Evolutionary conservation across 2,329 filamentous ascomycete genomes (phyloP).

Genomic region (Verruconis gallopava): DNA sequence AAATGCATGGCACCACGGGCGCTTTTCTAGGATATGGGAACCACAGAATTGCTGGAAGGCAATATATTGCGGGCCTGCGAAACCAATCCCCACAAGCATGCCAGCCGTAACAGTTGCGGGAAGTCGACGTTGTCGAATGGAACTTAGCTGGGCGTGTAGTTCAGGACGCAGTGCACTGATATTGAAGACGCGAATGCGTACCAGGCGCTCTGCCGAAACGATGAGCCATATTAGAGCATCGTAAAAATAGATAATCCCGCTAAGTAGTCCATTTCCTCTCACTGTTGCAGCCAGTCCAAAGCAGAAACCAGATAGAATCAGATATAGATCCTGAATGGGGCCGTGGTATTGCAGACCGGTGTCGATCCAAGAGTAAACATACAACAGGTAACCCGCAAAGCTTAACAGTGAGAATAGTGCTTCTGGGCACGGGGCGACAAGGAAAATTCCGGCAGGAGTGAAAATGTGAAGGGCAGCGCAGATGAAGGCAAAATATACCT

Average conservation of each 20-base stretch:
- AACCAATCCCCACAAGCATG: constrained; percentile 51
- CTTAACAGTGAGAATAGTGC: constrained; percentile 65
- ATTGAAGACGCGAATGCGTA: neutral
- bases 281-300: constrained; percentile 64
- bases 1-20: constrained; percentile 62
- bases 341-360: constrained; percentile 16
- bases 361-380: constrained; percentile 26
- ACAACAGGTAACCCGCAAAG: constrained; percentile 59
- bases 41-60: constrained; percentile 56
- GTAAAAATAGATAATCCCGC: constrained; percentile 59
- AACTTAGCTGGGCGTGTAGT: constrained; percentile 14
- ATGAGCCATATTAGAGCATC: constrained; percentile 19
- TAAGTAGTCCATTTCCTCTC: constrained; percentile 77
- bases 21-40: constrained; percentile 10
- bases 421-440: constrained; percentile 78
- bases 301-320: constrained; percentile 49
- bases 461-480: constrained; percentile 66
- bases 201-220: neutral
- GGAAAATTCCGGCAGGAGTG: constrained; percentile 78
- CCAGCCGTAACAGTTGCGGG: constrained; percentile 53
- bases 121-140: constrained; percentile 39
- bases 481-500: constrained; percentile 46
- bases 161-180: neutral
- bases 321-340: constrained; percentile 30
- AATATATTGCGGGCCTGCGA: constrained; percentile 56